Conservation (phyloP, 306 rosid genomes). For the Cucumis hystrix region DNA sequence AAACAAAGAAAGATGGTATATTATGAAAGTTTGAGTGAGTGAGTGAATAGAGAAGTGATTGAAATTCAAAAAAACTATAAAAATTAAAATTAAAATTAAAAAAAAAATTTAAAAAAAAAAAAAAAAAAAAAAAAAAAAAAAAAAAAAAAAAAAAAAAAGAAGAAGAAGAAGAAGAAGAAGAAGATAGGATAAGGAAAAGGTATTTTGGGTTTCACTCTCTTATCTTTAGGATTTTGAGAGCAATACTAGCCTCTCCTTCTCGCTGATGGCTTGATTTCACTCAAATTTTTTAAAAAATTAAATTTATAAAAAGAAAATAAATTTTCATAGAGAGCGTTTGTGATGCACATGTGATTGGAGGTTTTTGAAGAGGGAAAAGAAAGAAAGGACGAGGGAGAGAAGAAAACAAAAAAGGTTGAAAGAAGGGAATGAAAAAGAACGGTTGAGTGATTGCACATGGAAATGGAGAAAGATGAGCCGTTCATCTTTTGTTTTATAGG, state of each 20-base stretch:
- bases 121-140: slow-evolving; percentile 21
- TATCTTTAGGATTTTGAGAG: slow-evolving; percentile 41
- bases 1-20: background rate
- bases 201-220: slow-evolving; percentile 13
- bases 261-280: slow-evolving; percentile 26
- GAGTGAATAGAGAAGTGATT: background rate
- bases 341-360: slow-evolving; percentile 3
- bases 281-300: too few relatives aligned
- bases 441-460: slow-evolving; percentile 38
- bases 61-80: background rate
- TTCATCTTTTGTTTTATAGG: slow-evolving; percentile 36
- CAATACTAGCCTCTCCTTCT: slow-evolving; percentile 43
- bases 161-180: slow-evolving; percentile 34
- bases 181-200: slow-evolving; percentile 72
- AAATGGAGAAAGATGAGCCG: slow-evolving; percentile 3
- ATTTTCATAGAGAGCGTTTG: background rate
- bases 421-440: background rate
- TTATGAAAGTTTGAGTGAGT: background rate
- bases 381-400: slow-evolving; percentile 5
- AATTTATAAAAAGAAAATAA: too few relatives aligned
- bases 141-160: slow-evolving; percentile 27
- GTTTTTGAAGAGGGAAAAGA: background rate
- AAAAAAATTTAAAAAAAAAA: slow-evolving; percentile 17
- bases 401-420: slow-evolving; percentile 9
- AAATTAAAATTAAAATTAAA: too few relatives aligned